These are phyloP conservation scores for Oryza meyeriana DNA, from an alignment of 176 grass and related monocot genomes.

Conservation along the genomic window DNA sequence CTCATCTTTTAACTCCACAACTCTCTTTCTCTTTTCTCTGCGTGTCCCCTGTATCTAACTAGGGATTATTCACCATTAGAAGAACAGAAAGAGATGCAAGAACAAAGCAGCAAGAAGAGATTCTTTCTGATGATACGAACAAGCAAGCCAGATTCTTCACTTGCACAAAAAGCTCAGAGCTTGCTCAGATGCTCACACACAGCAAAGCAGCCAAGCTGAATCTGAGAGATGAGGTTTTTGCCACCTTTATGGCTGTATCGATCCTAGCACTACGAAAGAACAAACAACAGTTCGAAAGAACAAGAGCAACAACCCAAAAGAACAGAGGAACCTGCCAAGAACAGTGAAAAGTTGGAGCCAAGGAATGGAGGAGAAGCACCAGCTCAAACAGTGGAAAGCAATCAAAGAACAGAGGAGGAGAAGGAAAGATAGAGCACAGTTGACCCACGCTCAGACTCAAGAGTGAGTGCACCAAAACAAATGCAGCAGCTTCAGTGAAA, in stretches of 20 bases:
- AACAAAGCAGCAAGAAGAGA: not conserved
- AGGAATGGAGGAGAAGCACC: slow-evolving; percentile 5
- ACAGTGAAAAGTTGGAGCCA: slow-evolving; percentile 7
- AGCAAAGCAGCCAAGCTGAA: not conserved
- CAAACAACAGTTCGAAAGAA: slow-evolving; percentile 2
- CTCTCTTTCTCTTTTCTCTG: not conserved
- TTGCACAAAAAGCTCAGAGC: slow-evolving; percentile 8
- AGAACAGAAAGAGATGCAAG: not conserved
- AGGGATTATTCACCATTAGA: slow-evolving; percentile 31
- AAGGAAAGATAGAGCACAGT: slow-evolving; percentile 14
- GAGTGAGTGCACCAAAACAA: slow-evolving; percentile 33
- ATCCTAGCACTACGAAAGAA: not conserved
- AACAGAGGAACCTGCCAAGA: slow-evolving; percentile 35
- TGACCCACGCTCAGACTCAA: not conserved
- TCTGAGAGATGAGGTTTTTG: slow-evolving; percentile 1
- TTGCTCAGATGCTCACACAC: not conserved
- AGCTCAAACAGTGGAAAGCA: slow-evolving; percentile 25
- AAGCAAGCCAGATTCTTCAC: slow-evolving; percentile 4
- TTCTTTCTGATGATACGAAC: not conserved
- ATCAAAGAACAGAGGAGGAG: slow-evolving; percentile 35
- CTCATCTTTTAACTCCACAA: slow-evolving; percentile 33
- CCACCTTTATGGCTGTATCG: not conserved
- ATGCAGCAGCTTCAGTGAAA: slow-evolving; percentile 22
- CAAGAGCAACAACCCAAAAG: not conserved
- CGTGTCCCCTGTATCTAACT: not conserved